Percentiles rank a stretch among this genome's conserved stretches.
These are phyloP conservation scores for Auricularia cornea DNA, from an alignment of 768 basidiomycete genomes.

Conservation along the genomic window DNA sequence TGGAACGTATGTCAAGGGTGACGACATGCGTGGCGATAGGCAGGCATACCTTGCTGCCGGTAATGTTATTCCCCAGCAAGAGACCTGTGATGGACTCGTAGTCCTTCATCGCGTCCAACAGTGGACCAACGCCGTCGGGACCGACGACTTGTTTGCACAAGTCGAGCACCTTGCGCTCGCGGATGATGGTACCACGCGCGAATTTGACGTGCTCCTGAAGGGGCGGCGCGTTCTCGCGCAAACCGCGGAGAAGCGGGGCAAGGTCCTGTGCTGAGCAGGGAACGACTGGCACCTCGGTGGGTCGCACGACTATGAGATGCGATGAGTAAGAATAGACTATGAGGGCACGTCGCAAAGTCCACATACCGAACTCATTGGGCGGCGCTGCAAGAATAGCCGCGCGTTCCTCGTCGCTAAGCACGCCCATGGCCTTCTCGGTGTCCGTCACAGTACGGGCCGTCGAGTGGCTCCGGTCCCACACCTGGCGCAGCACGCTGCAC, in stretches of 20 bases:
- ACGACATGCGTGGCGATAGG: not conserved
- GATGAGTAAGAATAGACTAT: not conserved
- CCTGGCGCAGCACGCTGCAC: not conserved
- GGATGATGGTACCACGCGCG: conserved; percentile 9
- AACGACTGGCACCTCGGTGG: conserved; percentile 10
- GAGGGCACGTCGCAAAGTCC: not conserved
- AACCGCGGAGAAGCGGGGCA: conserved; percentile 9
- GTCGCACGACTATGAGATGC: not conserved
- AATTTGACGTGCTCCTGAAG: conserved; percentile 11
- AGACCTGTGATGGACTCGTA: conserved; percentile 9
- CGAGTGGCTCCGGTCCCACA: not conserved
- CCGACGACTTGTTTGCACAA: conserved; percentile 12
- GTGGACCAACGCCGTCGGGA: conserved; percentile 7
- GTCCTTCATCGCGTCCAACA: conserved; percentile 10
- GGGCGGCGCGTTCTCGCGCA: conserved; percentile 3
- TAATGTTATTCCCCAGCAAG: conserved; percentile 10
- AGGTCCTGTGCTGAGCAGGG: conserved; percentile 7
- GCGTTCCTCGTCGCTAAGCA: not conserved
- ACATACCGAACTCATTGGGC: not conserved
- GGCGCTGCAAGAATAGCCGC: not conserved
- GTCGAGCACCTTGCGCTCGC: conserved; percentile 9
- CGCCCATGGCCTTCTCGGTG: not conserved
- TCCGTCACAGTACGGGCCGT: not conserved
- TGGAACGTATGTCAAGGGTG: not conserved
- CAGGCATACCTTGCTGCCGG: not conserved